phyloP scores from a whole-genome alignment of 768 basidiomycete species.

The Tricholoma terreum region DNA sequence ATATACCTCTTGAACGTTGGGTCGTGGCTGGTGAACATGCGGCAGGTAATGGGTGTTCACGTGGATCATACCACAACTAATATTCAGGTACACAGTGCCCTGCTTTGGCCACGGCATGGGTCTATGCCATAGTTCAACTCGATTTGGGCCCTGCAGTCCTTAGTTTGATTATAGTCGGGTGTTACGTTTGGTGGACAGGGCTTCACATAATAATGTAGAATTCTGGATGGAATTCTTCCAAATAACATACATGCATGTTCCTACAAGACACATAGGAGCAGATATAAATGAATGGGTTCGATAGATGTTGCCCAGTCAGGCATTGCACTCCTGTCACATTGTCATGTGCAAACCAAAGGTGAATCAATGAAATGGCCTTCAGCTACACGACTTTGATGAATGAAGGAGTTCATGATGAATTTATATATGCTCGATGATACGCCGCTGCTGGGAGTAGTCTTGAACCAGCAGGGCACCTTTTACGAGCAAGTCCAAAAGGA shows the following conservation, averaged over 20 bases:
- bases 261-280: background rate
- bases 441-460: constrained; percentile 60
- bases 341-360: background rate
- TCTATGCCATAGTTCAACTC: constrained; percentile 70
- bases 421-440: constrained; percentile 76
- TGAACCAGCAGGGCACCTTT: constrained; percentile 70
- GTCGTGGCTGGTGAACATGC: constrained; percentile 71
- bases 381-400: background rate
- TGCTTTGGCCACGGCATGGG: constrained; percentile 75
- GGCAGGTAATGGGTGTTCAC: constrained; percentile 47
- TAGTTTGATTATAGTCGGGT: constrained; percentile 50
- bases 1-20: constrained; percentile 68
- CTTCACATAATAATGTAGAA: constrained; percentile 42
- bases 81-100: constrained; percentile 49
- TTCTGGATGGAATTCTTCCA: background rate
- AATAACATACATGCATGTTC: background rate
- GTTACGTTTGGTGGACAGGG: constrained; percentile 61
- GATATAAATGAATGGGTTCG: background rate
- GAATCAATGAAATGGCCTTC: background rate
- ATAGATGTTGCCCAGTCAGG: background rate
- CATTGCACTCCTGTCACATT: background rate
- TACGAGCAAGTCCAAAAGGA: constrained; percentile 49
- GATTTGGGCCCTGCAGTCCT: constrained; percentile 59
- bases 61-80: background rate
- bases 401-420: constrained; percentile 12